Percentiles rank a stretch among this genome's conserved stretches.
These are phyloP conservation scores for Cystobasidium sp. DNA, from an alignment of 1,284 basidiomycete genomes.

Conservation along the genomic window DNA sequence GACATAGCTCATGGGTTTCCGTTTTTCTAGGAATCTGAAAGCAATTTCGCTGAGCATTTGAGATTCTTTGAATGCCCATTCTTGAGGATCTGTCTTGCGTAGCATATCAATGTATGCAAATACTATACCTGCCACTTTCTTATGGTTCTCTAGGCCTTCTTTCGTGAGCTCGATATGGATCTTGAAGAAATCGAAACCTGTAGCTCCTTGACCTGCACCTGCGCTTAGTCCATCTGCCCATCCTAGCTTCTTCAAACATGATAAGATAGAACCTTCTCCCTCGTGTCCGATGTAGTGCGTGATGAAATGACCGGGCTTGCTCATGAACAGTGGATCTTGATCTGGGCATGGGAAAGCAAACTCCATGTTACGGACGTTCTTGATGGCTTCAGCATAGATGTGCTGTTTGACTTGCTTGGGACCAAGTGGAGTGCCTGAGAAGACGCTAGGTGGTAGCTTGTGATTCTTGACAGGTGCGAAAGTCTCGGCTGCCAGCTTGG, in stretches of 20 bases:
- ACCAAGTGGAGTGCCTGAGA: constrained; percentile 71
- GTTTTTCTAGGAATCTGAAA: constrained; percentile 90
- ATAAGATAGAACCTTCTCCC: constrained; percentile 89
- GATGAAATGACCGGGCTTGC: constrained; percentile 73
- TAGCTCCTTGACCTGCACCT: constrained; percentile 71
- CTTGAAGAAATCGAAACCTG: constrained; percentile 90
- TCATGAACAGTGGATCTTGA: constrained; percentile 71
- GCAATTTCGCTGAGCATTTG: constrained; percentile 73
- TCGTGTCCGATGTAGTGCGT: constrained; percentile 94
- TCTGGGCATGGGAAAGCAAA: constrained; percentile 73
- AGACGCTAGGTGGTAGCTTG: constrained; percentile 66
- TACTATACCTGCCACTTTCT: constrained; percentile 70
- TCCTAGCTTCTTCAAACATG: constrained; percentile 87
- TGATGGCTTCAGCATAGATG: constrained; percentile 85
- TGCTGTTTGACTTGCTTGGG: constrained; percentile 52
- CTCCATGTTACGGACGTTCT: constrained; percentile 84
- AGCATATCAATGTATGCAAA: constrained; percentile 91
- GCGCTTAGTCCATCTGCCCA: constrained; percentile 83
- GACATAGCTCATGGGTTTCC: constrained; percentile 76
- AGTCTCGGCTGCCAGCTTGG: constrained; percentile 69
- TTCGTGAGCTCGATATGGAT: constrained; percentile 78
- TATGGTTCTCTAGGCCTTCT: constrained; percentile 78
- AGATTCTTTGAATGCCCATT: constrained; percentile 79
- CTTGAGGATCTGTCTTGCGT: constrained; percentile 67
- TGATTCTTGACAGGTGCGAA: constrained; percentile 80